Conservation (phyloP, 495 filamentous ascomycete species). For the Xylaria sp. region DNA sequence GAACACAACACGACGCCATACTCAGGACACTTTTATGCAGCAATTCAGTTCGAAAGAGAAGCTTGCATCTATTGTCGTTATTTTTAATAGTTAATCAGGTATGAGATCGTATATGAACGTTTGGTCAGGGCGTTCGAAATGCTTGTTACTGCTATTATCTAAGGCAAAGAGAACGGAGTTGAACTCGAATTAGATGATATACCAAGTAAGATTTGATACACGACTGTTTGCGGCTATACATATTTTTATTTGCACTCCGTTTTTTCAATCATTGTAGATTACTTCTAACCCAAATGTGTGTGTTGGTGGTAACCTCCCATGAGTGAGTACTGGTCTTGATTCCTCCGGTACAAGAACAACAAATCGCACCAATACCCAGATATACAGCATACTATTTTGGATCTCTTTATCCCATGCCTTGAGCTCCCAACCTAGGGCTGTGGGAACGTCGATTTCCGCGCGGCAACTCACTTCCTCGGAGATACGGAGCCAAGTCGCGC, state of each 20-base stretch:
- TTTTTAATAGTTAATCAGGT: background rate
- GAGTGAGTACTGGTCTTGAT: background rate
- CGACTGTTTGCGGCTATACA: background rate
- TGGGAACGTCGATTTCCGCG: background rate
- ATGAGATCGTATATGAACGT: background rate
- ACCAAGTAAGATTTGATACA: background rate
- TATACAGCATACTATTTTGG: background rate
- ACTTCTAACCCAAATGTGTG: background rate
- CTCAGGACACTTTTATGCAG: background rate
- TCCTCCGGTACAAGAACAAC: background rate
- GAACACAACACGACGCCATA: background rate
- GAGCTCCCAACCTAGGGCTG: background rate
- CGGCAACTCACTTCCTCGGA: background rate
- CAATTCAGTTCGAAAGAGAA: background rate
- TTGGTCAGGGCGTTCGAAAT: background rate
- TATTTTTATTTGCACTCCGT: too few species aligned
- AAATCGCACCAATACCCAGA: background rate
- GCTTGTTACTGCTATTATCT: background rate
- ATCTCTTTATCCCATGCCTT: background rate
- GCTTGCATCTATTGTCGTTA: background rate
- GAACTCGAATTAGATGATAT: background rate
- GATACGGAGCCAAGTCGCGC: background rate
- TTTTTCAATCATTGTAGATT: background rate
- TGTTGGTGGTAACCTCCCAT: background rate
- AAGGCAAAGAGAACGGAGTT: background rate